Conservation (phyloP, 495 filamentous ascomycete species). For the Podospora didyma region DNA sequence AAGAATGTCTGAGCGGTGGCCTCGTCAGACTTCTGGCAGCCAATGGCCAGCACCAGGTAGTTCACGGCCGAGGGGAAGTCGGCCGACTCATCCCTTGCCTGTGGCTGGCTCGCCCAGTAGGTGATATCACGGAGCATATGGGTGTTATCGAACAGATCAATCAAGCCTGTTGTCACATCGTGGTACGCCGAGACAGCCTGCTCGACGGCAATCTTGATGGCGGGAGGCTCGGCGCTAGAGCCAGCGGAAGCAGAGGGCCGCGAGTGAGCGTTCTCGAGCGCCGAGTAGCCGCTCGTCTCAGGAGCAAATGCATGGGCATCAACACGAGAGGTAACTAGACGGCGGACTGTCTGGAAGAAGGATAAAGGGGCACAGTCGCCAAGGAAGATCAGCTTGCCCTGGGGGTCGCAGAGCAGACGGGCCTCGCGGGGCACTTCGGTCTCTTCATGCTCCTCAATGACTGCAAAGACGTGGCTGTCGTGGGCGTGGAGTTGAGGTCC, state of each 20-base stretch:
- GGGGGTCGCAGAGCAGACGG: slow-evolving; percentile 53
- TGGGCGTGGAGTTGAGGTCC: neutral
- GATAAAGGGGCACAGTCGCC: slow-evolving; percentile 67
- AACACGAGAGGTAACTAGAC: slow-evolving; percentile 60
- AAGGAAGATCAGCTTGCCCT: slow-evolving; percentile 60
- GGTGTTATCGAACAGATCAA: slow-evolving; percentile 37
- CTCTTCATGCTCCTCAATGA: slow-evolving; percentile 31
- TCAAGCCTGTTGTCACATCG: slow-evolving; percentile 34
- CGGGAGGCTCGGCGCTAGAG: slow-evolving; percentile 13
- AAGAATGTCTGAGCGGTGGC: slow-evolving; percentile 50
- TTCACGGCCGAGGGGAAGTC: slow-evolving; percentile 51
- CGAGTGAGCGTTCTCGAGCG: slow-evolving; percentile 49
- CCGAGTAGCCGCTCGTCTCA: slow-evolving; percentile 60
- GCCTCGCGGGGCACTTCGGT: slow-evolving; percentile 45
- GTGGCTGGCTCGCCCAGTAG: slow-evolving; percentile 22
- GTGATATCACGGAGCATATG: slow-evolving; percentile 26
- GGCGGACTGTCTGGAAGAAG: slow-evolving; percentile 62
- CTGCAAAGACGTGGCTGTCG: neutral
- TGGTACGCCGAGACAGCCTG: slow-evolving; percentile 31
- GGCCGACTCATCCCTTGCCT: slow-evolving; percentile 10
- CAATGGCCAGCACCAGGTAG: slow-evolving; percentile 58
- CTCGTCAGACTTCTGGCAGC: slow-evolving; percentile 52
- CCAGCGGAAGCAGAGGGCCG: neutral
- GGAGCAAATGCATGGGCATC: slow-evolving; percentile 61
- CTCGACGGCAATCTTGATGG: slow-evolving; percentile 15